Evolutionary conservation across 108 stramenopile species (phyloP), one percentile per base, ranked within the genome.

Genomic region (Aurantiochytrium sp.): DNA sequence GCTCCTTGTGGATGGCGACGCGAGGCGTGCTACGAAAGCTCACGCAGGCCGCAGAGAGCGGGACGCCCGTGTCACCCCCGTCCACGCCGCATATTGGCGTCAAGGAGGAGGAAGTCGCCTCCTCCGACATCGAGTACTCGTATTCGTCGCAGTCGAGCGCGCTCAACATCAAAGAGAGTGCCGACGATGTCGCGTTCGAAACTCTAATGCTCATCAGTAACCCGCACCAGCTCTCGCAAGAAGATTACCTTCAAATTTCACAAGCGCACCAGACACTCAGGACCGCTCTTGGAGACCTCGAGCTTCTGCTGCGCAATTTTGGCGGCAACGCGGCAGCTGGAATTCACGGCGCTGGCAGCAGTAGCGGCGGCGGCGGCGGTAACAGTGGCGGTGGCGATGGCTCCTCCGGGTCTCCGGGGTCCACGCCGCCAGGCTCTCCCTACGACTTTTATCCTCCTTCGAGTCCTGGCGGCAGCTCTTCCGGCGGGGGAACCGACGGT

Each of bases 101-200:
- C 42, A 28, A 28, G 35, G 64, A 69, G 5, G 64, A 69, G 25
- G 64, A 69, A 10, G 18, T 23, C 8, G 64, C 42, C 64, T 0
- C 8, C 6, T 14, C 25, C 64, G 42, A 69, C 1, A 10, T 42
- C 5, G 64, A 69, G 64, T 69, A 69, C 64, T 57, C 55, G 25
- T 14, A 35, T 35, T 72, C 29, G 2, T 23, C 76, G 23, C 49
- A 83, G 4, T 53, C 76, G 23, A 53, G 51, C 76, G 76, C 51
- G 49, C 76, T 45, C 6, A 21, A 12, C 51, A 83, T 83, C 76
- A 83, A 53, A 45, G 76, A 83, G 28, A 45, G 76, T 23, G 45
- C 76, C n/a, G 76, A 83, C 51, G 76, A 83, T 12, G 51, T 83
- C 28, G 76, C 76, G 19, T 83, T 83, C 51, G 76, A 83, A 45